These are phyloP conservation scores for Mucor circinelloides DNA, from an alignment of 371 early-diverging fungal species.

Conservation along the genomic window DNA sequence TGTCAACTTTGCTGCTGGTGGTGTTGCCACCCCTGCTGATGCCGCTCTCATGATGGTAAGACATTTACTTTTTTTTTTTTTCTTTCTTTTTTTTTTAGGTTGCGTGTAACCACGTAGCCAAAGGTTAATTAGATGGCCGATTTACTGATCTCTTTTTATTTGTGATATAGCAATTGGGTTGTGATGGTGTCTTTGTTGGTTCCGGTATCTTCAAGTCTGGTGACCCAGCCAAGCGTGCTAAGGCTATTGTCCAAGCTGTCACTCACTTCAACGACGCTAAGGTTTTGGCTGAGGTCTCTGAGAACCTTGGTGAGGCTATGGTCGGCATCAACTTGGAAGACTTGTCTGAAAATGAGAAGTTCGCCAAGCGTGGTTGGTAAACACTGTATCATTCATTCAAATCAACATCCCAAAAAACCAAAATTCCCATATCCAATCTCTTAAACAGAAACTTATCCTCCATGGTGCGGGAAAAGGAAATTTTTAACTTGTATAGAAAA, in stretches of 20 bases:
- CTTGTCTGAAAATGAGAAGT: slow-evolving; percentile 69
- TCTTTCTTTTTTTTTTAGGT: not conserved
- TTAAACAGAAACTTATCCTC: slow-evolving; percentile 7
- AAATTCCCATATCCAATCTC: slow-evolving; percentile 2
- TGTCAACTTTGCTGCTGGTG: slow-evolving; percentile 98
- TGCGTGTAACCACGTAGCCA: not conserved
- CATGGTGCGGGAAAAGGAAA: not conserved
- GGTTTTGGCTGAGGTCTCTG: slow-evolving; percentile 88
- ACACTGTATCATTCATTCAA: slow-evolving; percentile 8
- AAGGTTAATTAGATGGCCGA: not conserved
- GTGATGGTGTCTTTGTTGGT: slow-evolving; percentile 96
- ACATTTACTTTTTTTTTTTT: not conserved
- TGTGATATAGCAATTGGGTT: slow-evolving; percentile 77
- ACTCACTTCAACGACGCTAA: slow-evolving; percentile 92
- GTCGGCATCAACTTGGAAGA: slow-evolving; percentile 90
- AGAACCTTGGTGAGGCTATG: slow-evolving; percentile 96
- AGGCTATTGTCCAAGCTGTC: slow-evolving; percentile 94
- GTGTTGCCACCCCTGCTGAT: slow-evolving; percentile 96
- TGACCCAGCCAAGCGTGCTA: slow-evolving; percentile 94
- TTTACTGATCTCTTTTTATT: slow-evolving; percentile 3
- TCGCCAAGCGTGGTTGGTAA: slow-evolving; percentile 79
- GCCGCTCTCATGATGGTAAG: slow-evolving; percentile 93
- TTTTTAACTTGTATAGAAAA: slow-evolving; percentile 1
- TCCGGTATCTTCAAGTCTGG: slow-evolving; percentile 93
- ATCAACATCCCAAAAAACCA: not conserved